Evolutionary conservation across 768 basidiomycete genomes (phyloP), one percentile per base, ranked within the genome.

Genomic region (Antrodiella citrinella): DNA sequence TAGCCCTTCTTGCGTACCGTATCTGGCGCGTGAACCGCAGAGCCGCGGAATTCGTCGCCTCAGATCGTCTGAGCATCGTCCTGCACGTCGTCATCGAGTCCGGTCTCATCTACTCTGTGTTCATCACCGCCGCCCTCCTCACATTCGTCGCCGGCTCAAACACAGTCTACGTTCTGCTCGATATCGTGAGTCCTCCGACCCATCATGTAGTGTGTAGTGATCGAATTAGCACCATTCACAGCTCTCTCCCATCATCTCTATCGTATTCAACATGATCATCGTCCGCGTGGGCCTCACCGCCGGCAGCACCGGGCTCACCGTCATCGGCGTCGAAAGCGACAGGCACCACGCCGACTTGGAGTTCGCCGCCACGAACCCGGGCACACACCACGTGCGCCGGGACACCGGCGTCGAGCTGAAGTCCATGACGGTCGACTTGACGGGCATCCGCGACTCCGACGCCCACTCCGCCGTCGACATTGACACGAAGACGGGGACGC

Each of bases 211-310:
- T 15, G 2, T 24, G 23, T 11, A 26, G 26, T 10, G 1, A 44
- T 35, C 45, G 40, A 18, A 15, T 42, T 18, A 18, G 23, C 23
- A 21, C 11, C 48, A 35, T 3, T 5, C 46, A 5, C 49, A 70
- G 69, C 55, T 67, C 45, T 64, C 62, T 5, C 71, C 68, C 15
- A 67, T 71, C 50, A 71, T 71, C 49, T 67, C 65, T 3, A 72
- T 73, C 59, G 65, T 67, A 3, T 72, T 71, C 58, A 69, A 69
- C 56, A 67, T 72, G 69, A 66, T 72, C 44, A 70, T 71, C 35
- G 62, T 72, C 20, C 72, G 70, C 26, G 59, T 70, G 26, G 68
- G 64, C n/a, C 47, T 51, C 21, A 35, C 49, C 19, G 42, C 25
- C 30, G 15, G 30, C 30, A 35, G 30, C 7, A 35, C 30, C 15